A percentile compares a stretch with the other conserved stretches of the same genome.
phyloP scores from a whole-genome alignment of 352 stramenopile genomes.

The Phytopythium vexans region DNA sequence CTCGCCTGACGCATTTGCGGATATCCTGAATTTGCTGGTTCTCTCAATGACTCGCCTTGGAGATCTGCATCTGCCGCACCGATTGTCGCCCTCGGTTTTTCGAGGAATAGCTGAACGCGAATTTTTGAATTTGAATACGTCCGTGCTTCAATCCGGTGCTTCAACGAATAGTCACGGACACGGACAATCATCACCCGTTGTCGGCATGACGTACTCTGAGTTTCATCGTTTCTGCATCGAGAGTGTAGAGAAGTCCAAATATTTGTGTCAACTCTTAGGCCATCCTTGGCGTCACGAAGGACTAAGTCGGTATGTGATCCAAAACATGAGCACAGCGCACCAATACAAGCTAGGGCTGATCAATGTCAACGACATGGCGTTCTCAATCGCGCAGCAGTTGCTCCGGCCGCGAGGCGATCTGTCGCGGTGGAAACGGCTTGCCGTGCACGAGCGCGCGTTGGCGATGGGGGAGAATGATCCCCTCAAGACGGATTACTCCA shows the following conservation, averaged over 20 bases:
- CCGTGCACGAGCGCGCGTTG: constrained; percentile 86
- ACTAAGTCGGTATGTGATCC: constrained; percentile 80
- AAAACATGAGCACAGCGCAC: constrained; percentile 81
- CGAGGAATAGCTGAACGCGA: constrained; percentile 48
- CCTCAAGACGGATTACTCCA: constrained; percentile 91
- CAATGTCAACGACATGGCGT: constrained; percentile 89
- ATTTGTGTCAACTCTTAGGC: constrained; percentile 58
- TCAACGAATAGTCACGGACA: no score
- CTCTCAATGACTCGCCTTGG: constrained; percentile 43
- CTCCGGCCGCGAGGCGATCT: constrained; percentile 51
- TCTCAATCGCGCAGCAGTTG: constrained; percentile 52
- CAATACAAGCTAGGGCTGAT: constrained; percentile 88
- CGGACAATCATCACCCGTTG: not conserved
- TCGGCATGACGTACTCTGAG: constrained; percentile 77
- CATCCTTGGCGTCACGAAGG: constrained; percentile 75
- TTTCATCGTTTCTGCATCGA: constrained; percentile 65
- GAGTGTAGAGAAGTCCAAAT: constrained; percentile 56
- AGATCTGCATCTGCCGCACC: constrained; percentile 43
- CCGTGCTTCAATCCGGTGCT: constrained; percentile 7
- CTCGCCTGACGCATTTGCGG: constrained; percentile 30
- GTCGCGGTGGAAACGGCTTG: constrained; percentile 57
- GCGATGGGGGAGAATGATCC: constrained; percentile 91
- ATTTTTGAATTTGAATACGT: constrained; percentile 53
- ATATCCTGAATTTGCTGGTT: constrained; percentile 59
- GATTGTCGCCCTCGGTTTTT: constrained; percentile 37